Conservation (phyloP, 2,329 filamentous ascomycete genomes). For the Blumeriella jaapii region DNA sequence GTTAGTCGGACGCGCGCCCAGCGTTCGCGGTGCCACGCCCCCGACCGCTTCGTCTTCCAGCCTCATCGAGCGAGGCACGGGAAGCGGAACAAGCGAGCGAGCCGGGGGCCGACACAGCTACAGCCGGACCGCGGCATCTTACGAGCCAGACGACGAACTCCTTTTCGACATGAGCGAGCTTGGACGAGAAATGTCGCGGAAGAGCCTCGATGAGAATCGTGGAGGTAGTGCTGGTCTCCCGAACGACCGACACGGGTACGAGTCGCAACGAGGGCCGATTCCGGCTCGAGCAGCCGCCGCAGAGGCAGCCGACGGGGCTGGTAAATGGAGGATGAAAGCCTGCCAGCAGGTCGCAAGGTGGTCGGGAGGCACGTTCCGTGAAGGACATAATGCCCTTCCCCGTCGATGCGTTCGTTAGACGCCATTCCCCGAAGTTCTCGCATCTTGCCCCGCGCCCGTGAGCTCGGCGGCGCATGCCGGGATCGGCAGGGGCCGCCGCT, state of each 20-base stretch:
- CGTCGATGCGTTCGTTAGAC: too few species aligned
- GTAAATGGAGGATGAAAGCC: conserved; percentile 11
- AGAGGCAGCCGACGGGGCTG: conserved; percentile 24
- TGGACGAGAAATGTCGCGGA: conserved; percentile 41
- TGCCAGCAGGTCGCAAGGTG: conserved; percentile 8
- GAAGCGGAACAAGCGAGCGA: conserved; percentile 28
- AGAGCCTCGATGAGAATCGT: conserved; percentile 39
- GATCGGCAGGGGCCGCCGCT: conserved; percentile 8
- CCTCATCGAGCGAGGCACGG: conserved; percentile 25
- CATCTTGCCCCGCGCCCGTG: conserved; percentile 11
- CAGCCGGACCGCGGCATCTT: conserved; percentile 31
- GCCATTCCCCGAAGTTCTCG: conserved; percentile 16
- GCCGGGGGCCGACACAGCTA: conserved; percentile 33
- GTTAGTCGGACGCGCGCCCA: conserved; percentile 22
- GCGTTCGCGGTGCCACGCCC: conserved; percentile 25
- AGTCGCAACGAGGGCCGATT: conserved; percentile 22
- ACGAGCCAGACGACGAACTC: conserved; percentile 53
- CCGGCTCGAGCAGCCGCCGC: conserved; percentile 22
- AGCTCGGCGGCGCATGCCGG: conserved; percentile 2
- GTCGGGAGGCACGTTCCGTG: conserved; percentile 2
- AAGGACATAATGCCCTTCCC: too few species aligned
- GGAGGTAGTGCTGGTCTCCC: conserved; percentile 10
- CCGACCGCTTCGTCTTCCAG: conserved; percentile 28
- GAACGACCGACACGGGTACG: conserved; percentile 18
- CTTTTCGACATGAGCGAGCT: conserved; percentile 66